These are phyloP conservation scores for Ogataea parapolymorpha DNA, from an alignment of 805 yeast genomes.

Conservation along the genomic window DNA sequence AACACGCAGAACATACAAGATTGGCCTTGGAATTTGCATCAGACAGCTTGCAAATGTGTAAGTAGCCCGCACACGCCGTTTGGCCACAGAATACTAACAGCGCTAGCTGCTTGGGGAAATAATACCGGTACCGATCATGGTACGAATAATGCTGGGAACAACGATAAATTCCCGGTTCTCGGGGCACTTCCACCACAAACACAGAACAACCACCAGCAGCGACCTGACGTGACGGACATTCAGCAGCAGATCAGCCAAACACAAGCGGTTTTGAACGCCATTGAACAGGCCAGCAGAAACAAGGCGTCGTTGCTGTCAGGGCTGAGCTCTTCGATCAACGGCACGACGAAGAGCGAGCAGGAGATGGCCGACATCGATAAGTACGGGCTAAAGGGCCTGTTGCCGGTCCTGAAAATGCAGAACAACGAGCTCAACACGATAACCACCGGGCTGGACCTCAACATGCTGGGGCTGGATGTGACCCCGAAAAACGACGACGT, in stretches of 20 bases:
- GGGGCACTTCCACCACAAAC: conserved; percentile 16
- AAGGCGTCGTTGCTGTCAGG: conserved; percentile 14
- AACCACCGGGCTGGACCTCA: conserved; percentile 73
- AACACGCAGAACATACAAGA: not conserved
- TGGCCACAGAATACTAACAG: not conserved
- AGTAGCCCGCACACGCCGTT: not conserved
- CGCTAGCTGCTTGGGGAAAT: conserved; percentile 11
- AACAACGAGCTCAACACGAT: conserved; percentile 59
- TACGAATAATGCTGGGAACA: conserved; percentile 8
- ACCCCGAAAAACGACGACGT: conserved; percentile 35
- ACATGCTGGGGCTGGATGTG: conserved; percentile 62
- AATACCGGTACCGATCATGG: conserved; percentile 11
- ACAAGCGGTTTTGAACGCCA: conserved; percentile 26
- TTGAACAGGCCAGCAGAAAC: conserved; percentile 19
- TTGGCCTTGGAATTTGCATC: conserved; percentile 4
- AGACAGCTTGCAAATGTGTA: conserved; percentile 6
- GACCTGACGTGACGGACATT: conserved; percentile 14
- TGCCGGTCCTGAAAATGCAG: conserved; percentile 58
- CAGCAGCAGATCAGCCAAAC: conserved; percentile 26
- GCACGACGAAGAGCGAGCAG: conserved; percentile 1
- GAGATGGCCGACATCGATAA: conserved; percentile 44
- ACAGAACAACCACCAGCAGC: conserved; percentile 10
- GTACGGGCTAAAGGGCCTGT: conserved; percentile 66
- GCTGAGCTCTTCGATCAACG: conserved; percentile 1
- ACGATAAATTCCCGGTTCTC: conserved; percentile 29